Evolutionary conservation across 345 rosid genomes (phyloP).

Genomic region (Heritiera fomes): DNA sequence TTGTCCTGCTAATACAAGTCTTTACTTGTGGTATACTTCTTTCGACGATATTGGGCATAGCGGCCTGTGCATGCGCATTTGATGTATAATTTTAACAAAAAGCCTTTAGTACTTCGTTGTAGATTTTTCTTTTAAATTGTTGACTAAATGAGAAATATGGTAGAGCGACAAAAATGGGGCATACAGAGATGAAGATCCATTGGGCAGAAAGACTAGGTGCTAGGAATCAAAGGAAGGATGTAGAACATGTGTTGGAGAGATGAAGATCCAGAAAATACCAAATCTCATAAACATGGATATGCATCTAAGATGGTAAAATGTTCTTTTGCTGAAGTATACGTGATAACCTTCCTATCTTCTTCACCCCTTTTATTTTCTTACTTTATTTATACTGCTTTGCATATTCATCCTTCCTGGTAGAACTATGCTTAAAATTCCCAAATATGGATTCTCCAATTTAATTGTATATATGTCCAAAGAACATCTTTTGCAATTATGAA

Average conservation of each 20-base stretch:
- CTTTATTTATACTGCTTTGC: too few species aligned
- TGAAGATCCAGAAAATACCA: neutral
- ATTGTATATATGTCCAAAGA: too few species aligned
- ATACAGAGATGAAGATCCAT: neutral
- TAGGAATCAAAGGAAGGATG: neutral
- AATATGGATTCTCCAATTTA: too few species aligned
- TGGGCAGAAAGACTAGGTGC: neutral
- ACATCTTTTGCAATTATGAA: too few species aligned
- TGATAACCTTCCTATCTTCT: too few species aligned
- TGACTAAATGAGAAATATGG: neutral
- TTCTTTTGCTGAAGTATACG: too few species aligned
- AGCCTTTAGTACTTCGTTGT: neutral
- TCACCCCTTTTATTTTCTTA: too few species aligned
- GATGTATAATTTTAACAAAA: neutral
- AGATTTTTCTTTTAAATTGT: neutral
- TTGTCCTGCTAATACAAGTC: neutral
- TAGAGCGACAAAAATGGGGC: neutral
- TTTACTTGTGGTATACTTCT: neutral
- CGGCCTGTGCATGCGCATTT: neutral
- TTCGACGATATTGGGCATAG: neutral
- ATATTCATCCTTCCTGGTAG: too few species aligned
- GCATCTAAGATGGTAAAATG: too few species aligned
- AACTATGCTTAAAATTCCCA: too few species aligned
- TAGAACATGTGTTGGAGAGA: neutral
- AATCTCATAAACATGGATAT: neutral